Evolutionary conservation across 805 yeast species (phyloP).

Genomic region (Nematodospora valgi): DNA sequence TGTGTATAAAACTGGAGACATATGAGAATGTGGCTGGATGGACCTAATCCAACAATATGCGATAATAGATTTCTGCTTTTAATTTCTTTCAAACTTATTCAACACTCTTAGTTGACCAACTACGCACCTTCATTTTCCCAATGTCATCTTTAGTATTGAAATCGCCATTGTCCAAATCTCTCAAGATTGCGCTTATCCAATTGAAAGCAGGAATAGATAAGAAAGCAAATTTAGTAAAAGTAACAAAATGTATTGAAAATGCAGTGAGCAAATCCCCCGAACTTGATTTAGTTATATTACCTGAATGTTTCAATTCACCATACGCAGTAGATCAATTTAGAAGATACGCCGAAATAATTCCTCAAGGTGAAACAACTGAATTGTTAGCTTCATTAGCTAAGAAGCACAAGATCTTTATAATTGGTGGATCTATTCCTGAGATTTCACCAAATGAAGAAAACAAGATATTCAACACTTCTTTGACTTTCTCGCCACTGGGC

Average conservation of each 20-base stretch:
- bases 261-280: slow-evolving; percentile 46
- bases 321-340: slow-evolving; percentile 84
- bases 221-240: slow-evolving; percentile 68
- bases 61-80: too few species aligned
- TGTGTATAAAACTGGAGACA: too few species aligned
- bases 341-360: slow-evolving; percentile 84
- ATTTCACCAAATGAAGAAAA: slow-evolving; percentile 48
- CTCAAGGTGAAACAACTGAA: slow-evolving; percentile 63
- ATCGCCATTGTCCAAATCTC: slow-evolving; percentile 47
- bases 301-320: slow-evolving; percentile 97
- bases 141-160: slow-evolving; percentile 19
- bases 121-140: too few species aligned
- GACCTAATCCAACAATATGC: too few species aligned
- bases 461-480: slow-evolving; percentile 65
- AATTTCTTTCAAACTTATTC: too few species aligned
- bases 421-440: slow-evolving; percentile 96
- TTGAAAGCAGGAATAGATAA: slow-evolving; percentile 80
- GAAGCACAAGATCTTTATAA: slow-evolving; percentile 55
- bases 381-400: slow-evolving; percentile 67
- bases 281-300: slow-evolving; percentile 75
- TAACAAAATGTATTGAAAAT: slow-evolving; percentile 55
- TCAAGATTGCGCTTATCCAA: slow-evolving; percentile 84
- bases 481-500: slow-evolving; percentile 72
- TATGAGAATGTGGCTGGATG: too few species aligned
- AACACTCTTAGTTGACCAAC: too few species aligned